These are phyloP conservation scores for Debaryomyces singareniensis DNA, from an alignment of 1,139 yeast genomes.

Conservation along the genomic window DNA sequence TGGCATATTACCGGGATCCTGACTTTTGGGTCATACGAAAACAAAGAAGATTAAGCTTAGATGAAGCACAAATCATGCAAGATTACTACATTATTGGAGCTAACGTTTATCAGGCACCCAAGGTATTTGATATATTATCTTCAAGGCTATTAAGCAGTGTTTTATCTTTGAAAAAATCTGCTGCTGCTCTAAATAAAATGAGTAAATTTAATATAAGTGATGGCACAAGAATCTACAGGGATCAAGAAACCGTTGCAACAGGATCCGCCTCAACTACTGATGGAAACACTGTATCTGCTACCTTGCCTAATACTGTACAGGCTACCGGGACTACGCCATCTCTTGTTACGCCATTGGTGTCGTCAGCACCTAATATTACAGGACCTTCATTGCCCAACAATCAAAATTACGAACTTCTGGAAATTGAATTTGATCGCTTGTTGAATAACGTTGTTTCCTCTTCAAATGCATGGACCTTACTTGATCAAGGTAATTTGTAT, in stretches of 20 bases:
- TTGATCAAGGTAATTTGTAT: slow-evolving; percentile 34
- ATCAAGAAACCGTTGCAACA: slow-evolving; percentile 3
- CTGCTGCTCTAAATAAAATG: slow-evolving; percentile 29
- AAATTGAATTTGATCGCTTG: slow-evolving; percentile 26
- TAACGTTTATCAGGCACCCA: slow-evolving; percentile 87
- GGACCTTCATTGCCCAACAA: slow-evolving; percentile 7
- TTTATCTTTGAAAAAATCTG: slow-evolving; percentile 29
- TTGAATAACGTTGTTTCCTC: slow-evolving; percentile 21
- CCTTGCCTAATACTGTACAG: slow-evolving; percentile 7
- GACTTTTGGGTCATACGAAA: slow-evolving; percentile 89
- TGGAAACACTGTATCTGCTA: slow-evolving; percentile 8
- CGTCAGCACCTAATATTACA: slow-evolving; percentile 5
- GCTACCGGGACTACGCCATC: slow-evolving; percentile 12
- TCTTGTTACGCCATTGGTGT: slow-evolving; percentile 12
- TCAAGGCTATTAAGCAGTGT: slow-evolving; percentile 34
- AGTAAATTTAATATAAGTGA: slow-evolving; percentile 30
- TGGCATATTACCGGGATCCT: slow-evolving; percentile 74
- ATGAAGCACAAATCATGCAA: slow-evolving; percentile 12
- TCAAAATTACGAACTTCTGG: slow-evolving; percentile 18
- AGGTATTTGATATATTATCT: slow-evolving; percentile 32
- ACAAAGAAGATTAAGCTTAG: slow-evolving; percentile 55
- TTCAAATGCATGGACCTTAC: slow-evolving; percentile 16
- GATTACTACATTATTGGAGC: slow-evolving; percentile 90
- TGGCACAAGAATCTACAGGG: slow-evolving; percentile 27
- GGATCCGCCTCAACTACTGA: slow-evolving; percentile 2